Evolutionary conservation across 179 eudicot species (phyloP), one percentile per base, ranked within the genome.

Genomic region (Heliamphora pulchella): DNA sequence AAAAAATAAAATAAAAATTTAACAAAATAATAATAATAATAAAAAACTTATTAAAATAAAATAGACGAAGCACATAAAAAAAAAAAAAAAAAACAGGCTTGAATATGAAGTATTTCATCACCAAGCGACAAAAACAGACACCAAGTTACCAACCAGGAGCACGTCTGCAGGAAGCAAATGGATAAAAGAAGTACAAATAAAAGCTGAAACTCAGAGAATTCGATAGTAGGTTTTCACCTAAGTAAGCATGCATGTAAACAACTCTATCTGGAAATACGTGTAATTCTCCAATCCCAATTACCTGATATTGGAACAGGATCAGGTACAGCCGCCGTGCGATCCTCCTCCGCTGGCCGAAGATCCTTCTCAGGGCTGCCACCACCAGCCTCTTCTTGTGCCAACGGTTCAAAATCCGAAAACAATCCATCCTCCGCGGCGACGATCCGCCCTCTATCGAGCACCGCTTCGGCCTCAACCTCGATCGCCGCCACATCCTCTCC

Each of bases 381-480:
- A 47, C 63, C 58, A 70, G 59, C 44, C 51, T 83, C 86, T 44
- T 76, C 81, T 22, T 67, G 75, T 15, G 66, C 85, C 47, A 82
- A 73, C 41, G 85, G 86, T 58, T 87, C 92, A 11, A 83, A 80
- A 81, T 92, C 92, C 1, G 92, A 88, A 79, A 92, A 92, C 83
- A 91, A 75, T 6, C 88, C 93, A 78, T 92, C 94, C n/a, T 89
- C 89, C 22, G 81, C 83, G 0, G 85, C 86, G 0, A 92, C 90
- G 46, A 85, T 81, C 62, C 93, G 84, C 0, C 94, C 91, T 62
- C 97, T 91, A 65, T 92, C 94, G 48, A 92, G 91, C 54, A 89
- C 81, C 0, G 85, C 85, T n/a, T 87, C 90, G 0, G 53, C 44
- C 22, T 59, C 79, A 3, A 17, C 84, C 57, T 51, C 81, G 8